phyloP scores from a whole-genome alignment of 345 rosid genomes.

The Streptanthus diversifolius region DNA sequence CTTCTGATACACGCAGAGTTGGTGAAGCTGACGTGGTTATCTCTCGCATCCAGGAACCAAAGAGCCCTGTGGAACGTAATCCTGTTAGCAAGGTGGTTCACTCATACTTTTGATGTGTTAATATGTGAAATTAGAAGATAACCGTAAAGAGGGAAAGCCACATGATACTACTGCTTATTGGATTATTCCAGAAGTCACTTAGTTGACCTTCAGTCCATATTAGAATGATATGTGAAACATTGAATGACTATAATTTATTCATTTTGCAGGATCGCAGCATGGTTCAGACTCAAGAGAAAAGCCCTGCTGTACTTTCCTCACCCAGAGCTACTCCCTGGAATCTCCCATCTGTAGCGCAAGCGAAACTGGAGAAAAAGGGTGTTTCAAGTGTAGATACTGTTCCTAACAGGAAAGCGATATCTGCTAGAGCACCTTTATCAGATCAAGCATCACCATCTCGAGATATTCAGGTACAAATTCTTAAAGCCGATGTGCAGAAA shows the following conservation, averaged over 20 bases:
- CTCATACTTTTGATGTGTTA: slow-evolving; percentile 21
- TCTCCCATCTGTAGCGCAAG: slow-evolving; percentile 34
- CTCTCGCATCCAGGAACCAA: slow-evolving; percentile 35
- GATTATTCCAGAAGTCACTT: background rate
- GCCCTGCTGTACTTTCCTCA: slow-evolving; percentile 42
- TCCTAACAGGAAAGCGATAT: slow-evolving; percentile 37
- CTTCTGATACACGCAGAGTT: slow-evolving; percentile 43
- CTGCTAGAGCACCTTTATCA: slow-evolving; percentile 41
- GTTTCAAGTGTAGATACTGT: slow-evolving; percentile 34
- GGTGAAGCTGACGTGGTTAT: slow-evolving; percentile 46
- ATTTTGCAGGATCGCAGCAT: slow-evolving; percentile 19
- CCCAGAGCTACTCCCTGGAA: slow-evolving; percentile 44
- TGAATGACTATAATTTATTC: background rate
- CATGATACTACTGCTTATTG: background rate
- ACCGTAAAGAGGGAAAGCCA: background rate
- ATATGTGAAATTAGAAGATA: slow-evolving; percentile 29
- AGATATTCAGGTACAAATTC: slow-evolving; percentile 34
- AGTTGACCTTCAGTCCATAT: background rate
- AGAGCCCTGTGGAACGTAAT: slow-evolving; percentile 38
- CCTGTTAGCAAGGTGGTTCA: slow-evolving; percentile 47
- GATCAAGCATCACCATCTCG: slow-evolving; percentile 41
- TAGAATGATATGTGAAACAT: background rate
- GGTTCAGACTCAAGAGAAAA: slow-evolving; percentile 55
- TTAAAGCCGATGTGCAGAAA: slow-evolving; percentile 50
- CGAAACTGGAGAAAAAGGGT: slow-evolving; percentile 46